Evolutionary conservation across 1,284 basidiomycete genomes (phyloP).

Genomic region (Exobasidium cylindrosporum): DNA sequence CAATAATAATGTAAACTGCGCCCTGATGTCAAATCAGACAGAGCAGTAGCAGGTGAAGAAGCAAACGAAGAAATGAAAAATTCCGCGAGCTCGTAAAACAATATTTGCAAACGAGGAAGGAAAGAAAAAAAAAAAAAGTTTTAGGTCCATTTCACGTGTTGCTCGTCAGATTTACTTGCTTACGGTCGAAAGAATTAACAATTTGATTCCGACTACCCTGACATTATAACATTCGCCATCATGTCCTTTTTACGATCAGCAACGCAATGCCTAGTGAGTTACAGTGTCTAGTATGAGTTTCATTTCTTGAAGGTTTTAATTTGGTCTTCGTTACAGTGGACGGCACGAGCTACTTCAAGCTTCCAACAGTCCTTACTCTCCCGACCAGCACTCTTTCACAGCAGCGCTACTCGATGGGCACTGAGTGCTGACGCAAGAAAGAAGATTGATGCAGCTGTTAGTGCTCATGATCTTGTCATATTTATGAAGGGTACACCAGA

Average conservation of each 20-base stretch:
- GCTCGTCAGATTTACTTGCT: too few species aligned
- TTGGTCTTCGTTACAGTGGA: background rate
- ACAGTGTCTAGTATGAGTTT: background rate
- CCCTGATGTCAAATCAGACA: background rate
- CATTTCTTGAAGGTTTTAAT: too few species aligned
- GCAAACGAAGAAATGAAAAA: background rate
- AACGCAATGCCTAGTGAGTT: background rate
- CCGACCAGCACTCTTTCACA: constrained; percentile 13
- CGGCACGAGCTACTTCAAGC: background rate
- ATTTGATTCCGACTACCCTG: background rate
- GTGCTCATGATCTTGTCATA: constrained; percentile 72
- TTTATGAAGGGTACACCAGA: constrained; percentile 88
- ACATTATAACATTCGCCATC: background rate
- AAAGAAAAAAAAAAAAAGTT: background rate
- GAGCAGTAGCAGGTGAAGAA: background rate
- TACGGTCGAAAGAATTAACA: background rate
- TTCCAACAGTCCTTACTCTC: background rate
- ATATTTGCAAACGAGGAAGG: too few species aligned
- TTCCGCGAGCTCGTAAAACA: too few species aligned
- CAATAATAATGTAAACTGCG: background rate
- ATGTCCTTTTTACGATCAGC: constrained; percentile 5
- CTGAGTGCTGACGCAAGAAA: constrained; percentile 58
- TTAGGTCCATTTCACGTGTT: too few species aligned
- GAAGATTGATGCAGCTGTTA: constrained; percentile 62
- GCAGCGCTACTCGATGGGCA: constrained; percentile 7